Evolutionary conservation across 208 protist genomes (phyloP).

Genomic region (Trypanosomatidae sp.): DNA sequence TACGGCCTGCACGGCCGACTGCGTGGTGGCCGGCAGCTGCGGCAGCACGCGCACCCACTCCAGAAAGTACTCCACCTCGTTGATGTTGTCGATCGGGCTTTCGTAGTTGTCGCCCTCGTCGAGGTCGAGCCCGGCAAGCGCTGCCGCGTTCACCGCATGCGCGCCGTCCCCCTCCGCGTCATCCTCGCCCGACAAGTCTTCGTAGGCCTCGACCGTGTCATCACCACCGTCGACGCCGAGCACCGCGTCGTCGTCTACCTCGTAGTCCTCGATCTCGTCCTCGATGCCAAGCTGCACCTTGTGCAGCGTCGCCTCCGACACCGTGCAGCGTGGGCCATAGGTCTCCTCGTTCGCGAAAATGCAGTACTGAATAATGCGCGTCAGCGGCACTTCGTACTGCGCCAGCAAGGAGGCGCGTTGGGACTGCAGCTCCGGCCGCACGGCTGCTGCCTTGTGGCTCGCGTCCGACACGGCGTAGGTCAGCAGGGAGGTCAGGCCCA

Average conservation of each 20-base stretch:
- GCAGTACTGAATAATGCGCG: conserved; percentile 74
- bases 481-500: conserved; percentile 67
- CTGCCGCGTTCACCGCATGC: conserved; percentile 17
- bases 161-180: too few species aligned
- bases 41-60: conserved; percentile 26
- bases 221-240: conserved; percentile 43
- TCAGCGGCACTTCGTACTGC: too few species aligned
- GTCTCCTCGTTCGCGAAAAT: conserved; percentile 66
- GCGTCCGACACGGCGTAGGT: too few species aligned
- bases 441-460: too few species aligned
- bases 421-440: too few species aligned
- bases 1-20: conserved; percentile 23
- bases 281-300: conserved; percentile 43
- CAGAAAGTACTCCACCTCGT: conserved; percentile 71
- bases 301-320: conserved; percentile 57
- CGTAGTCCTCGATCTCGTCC: conserved; percentile 55
- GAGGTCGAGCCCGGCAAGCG: conserved; percentile 22
- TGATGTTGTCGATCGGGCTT: conserved; percentile 87
- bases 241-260: conserved; percentile 42
- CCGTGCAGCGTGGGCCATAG: conserved; percentile 52
- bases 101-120: conserved; percentile 89
- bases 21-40: conserved; percentile 18
- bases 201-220: conserved; percentile 36
- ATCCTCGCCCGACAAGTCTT: conserved; percentile 43
- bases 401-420: too few species aligned